phyloP scores from a whole-genome alignment of 441 rosid genomes.

The Erodium chrysanthum region DNA sequence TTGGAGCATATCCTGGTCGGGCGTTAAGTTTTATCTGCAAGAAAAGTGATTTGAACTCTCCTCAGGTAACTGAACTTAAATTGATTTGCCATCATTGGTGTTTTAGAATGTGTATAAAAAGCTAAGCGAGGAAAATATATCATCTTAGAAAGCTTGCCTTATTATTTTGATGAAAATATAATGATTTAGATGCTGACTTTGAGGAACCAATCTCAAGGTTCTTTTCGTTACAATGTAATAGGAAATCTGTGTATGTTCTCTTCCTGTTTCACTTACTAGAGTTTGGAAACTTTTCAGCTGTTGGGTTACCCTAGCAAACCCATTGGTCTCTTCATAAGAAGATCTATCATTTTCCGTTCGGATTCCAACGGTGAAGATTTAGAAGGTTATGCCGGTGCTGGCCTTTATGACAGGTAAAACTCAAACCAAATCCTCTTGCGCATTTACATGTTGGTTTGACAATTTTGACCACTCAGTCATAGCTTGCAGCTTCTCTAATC shows the following conservation, averaged over 20 bases:
- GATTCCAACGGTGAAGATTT: constrained; percentile 98
- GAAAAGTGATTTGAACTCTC: constrained; percentile 56
- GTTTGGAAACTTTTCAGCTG: constrained; percentile 35
- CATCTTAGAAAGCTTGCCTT: neutral
- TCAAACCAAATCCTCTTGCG: neutral
- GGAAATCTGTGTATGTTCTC: constrained; percentile 6
- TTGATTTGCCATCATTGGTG: constrained; percentile 1
- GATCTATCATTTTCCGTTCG: constrained; percentile 80
- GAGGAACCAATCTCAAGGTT: neutral
- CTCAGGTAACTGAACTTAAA: constrained; percentile 45
- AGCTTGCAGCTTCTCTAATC: neutral
- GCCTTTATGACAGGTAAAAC: constrained; percentile 90
- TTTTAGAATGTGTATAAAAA: neutral
- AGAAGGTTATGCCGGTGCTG: constrained; percentile 99
- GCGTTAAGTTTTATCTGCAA: constrained; percentile 84
- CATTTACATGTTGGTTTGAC: neutral
- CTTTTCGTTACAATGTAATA: neutral
- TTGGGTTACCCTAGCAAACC: constrained; percentile 96
- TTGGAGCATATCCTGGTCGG: constrained; percentile 98
- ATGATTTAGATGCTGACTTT: neutral
- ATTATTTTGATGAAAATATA: neutral
- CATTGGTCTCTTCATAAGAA: constrained; percentile 77
- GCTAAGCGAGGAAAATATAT: neutral
- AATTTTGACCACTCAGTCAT: neutral
- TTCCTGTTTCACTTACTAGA: constrained; percentile 12